Base-by-base conservation (phyloP, 2,329 filamentous ascomycete genomes). In the Colletotrichum zoysiae region DNA sequence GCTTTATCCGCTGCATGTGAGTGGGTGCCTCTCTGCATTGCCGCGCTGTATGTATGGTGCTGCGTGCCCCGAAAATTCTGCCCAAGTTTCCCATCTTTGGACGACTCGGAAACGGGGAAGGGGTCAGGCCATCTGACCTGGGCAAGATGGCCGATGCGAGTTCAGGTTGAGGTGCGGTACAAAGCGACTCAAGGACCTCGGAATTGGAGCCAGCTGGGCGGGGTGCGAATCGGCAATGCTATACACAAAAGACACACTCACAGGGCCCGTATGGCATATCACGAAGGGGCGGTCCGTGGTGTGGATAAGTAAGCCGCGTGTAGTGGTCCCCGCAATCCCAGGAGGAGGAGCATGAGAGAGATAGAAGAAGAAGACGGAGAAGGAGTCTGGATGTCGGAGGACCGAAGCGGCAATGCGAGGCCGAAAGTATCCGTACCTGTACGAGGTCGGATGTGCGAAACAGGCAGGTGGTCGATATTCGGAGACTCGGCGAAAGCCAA, bases 91-190 rank as follows among this genome's bases (percentile, higher is more conserved):
- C 18, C 23, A 60, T n/a, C 20, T 33, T 40, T 40, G n/a, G 42
- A 60, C 35, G 46, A 26, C 26, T 40, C 44, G 20, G 51, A 50
- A 56, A 20, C 40, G 20, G 50, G 46, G 16, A 48, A 58, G 12
- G 60, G 48, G 23, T 16, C 42, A 44, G 51, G 38, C 35, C 66
- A 58, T 53, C 30, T 56, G 38, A 26, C 63, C 38, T 46, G 40
- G 33, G 51, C 38, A 42, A 59, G 59, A 68, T n/a, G 65, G 58
- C 69, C 69, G 65, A 71, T 71, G 69, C 69, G 69, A 71, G 65
- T 40, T 42, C 65, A 46, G 53, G 42, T 51, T 33, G 68, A 44
- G 26, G 69, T 48, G 50, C 23, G 38, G 35, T 44, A 16, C 23
- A 38, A 48, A 35, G 61, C 62, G 58, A 62, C 58, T 71, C 65